Percentiles rank a stretch among this genome's conserved stretches.
Evolutionary conservation across 2,329 filamentous ascomycete species (phyloP).

Genomic region (Colletotrichum viniferum): DNA sequence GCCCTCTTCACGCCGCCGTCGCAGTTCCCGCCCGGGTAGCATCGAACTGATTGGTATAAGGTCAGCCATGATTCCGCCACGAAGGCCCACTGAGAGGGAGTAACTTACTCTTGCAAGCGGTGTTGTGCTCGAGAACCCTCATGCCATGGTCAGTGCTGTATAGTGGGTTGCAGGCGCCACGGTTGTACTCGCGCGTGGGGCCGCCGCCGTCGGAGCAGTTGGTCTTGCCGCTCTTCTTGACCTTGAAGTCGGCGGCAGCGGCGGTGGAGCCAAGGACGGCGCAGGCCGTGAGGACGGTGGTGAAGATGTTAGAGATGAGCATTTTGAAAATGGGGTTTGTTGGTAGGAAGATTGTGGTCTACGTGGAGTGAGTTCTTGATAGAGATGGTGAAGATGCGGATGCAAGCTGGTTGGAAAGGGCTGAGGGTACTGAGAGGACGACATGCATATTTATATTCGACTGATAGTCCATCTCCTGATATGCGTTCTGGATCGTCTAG

Average conservation of each 20-base stretch:
- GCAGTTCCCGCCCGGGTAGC: background rate
- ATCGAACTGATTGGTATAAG: background rate
- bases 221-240: background rate
- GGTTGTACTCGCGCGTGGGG: background rate
- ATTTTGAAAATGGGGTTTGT: background rate
- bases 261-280: background rate
- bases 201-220: background rate
- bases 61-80: background rate
- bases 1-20: background rate
- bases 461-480: background rate
- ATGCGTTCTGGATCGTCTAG: rapidly evolving
- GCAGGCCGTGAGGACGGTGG: background rate
- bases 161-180: background rate
- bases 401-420: background rate
- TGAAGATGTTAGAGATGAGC: background rate
- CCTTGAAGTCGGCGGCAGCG: background rate
- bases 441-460: background rate
- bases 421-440: background rate
- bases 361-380: rapidly evolving
- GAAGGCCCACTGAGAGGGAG: background rate
- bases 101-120: background rate
- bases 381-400: background rate
- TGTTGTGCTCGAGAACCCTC: background rate
- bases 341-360: rapidly evolving
- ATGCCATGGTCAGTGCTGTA: background rate